Evolutionary conservation across 83 land plant species (phyloP).

Genomic region (Picea engelmannii): DNA sequence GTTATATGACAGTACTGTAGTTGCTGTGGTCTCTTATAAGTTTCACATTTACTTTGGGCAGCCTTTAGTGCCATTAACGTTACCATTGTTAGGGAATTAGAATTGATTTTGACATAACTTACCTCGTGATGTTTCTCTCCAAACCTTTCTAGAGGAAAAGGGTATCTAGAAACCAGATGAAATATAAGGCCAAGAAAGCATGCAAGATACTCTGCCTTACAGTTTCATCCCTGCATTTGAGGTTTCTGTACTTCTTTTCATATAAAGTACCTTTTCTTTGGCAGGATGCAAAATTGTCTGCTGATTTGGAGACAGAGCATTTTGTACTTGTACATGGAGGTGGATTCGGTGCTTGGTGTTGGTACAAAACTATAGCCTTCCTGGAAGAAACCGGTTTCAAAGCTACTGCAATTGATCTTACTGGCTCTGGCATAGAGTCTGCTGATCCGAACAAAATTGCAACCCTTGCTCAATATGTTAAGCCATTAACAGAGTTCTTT

Average conservation of each 20-base stretch:
- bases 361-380: slow-evolving; percentile 90
- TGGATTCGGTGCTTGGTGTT: slow-evolving; percentile 99
- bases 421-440: slow-evolving; percentile 85
- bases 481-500: slow-evolving; percentile 59
- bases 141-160: neutral
- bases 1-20: neutral
- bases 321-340: slow-evolving; percentile 96
- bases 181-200: no score
- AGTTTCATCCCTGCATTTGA: neutral
- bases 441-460: slow-evolving; percentile 73
- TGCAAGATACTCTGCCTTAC: neutral
- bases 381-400: slow-evolving; percentile 79
- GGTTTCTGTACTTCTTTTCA: neutral
- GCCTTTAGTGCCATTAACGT: neutral
- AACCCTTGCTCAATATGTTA: slow-evolving; percentile 67
- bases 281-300: slow-evolving; percentile 44
- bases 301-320: slow-evolving; percentile 67
- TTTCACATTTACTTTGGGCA: neutral
- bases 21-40: neutral
- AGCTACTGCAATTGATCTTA: slow-evolving; percentile 76
- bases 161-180: no score
- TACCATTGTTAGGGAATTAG: neutral
- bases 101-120: neutral
- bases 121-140: neutral
- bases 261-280: slow-evolving; percentile 2